Conservation (phyloP, 2,329 filamentous ascomycete genomes). For the Proliferodiscus dingleyae region DNA sequence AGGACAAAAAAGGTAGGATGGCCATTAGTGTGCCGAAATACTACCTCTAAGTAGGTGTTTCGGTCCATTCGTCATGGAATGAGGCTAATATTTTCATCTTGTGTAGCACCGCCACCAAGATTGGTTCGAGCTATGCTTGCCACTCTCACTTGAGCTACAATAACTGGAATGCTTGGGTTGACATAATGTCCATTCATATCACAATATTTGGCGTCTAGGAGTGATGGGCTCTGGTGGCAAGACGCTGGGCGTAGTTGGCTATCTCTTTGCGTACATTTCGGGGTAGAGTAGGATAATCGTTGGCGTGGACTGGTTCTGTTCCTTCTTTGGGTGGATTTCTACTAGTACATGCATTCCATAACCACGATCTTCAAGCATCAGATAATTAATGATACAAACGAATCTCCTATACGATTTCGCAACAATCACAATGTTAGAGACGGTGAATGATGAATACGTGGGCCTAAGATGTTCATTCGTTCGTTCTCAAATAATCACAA, state of each 20-base stretch:
- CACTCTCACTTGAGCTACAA: conserved; percentile 54
- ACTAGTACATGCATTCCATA: too few species aligned
- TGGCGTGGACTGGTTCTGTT: neutral
- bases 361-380: too few species aligned
- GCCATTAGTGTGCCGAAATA: conserved; percentile 71
- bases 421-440: too few species aligned
- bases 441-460: too few species aligned
- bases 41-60: conserved; percentile 47
- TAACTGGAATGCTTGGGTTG: too few species aligned
- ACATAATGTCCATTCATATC: too few species aligned
- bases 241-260: neutral
- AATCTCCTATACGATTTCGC: too few species aligned
- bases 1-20: conserved; percentile 95
- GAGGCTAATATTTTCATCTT: conserved; percentile 21
- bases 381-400: too few species aligned
- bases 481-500: too few species aligned
- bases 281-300: neutral
- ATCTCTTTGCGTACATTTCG: neutral
- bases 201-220: neutral
- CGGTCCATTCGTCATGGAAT: too few species aligned
- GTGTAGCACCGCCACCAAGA: conserved; percentile 56
- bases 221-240: neutral
- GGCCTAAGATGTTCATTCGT: too few species aligned
- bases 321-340: too few species aligned
- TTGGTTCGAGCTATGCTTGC: conserved; percentile 66